Conservation (phyloP, 164 flowering plant species). For the Cinnamomum micranthum region DNA sequence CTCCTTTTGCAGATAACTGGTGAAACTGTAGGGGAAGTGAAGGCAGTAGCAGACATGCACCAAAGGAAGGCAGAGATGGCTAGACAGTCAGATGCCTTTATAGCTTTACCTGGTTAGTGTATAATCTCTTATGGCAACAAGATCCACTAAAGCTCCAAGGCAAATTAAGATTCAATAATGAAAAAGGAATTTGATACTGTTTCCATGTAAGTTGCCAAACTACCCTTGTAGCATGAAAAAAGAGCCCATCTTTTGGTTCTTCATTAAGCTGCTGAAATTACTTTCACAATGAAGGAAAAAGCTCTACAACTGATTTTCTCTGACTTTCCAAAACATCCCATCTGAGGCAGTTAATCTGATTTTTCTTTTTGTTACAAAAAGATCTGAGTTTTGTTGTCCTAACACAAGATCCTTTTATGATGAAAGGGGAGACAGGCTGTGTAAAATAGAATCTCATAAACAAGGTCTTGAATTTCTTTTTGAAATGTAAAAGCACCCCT, state of each 20-base stretch:
- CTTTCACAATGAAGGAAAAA: no score
- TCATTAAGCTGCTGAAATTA: not conserved
- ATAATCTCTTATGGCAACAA: slow-evolving; percentile 3
- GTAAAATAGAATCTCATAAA: no score
- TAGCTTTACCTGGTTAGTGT: slow-evolving; percentile 93
- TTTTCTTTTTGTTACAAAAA: no score
- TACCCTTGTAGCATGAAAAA: not conserved
- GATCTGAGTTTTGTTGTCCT: no score
- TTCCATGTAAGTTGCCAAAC: not conserved
- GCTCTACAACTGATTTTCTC: no score
- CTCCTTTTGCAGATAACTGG: slow-evolving; percentile 81
- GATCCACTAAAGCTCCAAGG: not conserved
- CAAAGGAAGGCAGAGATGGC: slow-evolving; percentile 99
- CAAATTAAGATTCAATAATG: not conserved
- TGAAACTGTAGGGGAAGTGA: slow-evolving; percentile 97
- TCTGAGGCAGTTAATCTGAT: not conserved
- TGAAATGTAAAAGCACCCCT: no score
- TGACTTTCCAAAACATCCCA: not conserved
- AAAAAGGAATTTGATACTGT: not conserved
- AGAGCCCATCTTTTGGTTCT: no score
- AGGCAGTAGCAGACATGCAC: slow-evolving; percentile 98
- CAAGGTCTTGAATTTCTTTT: no score
- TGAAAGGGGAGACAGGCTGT: no score
- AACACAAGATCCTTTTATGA: no score
- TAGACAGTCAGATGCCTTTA: slow-evolving; percentile 95